Base-by-base conservation (phyloP, 495 filamentous ascomycete species). In the Pseudevernia furfuracea region DNA sequence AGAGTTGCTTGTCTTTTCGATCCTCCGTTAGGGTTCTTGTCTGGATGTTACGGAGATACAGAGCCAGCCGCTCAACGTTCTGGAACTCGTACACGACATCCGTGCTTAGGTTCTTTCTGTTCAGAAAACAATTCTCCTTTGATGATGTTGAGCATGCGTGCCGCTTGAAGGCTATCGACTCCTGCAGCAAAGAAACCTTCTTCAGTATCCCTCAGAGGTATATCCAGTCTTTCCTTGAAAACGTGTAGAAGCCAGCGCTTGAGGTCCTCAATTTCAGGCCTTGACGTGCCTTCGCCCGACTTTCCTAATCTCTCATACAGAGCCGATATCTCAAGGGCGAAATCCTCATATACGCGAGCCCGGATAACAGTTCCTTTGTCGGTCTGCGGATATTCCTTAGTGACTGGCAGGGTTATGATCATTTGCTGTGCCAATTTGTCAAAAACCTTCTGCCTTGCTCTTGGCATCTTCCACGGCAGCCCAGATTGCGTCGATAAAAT, bases 331-430 rank as follows among this genome's bases (percentile, higher is more conserved):
- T n/a, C n/a, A n/a, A n/a, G n/a, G n/a, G n/a, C n/a, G n/a, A n/a
- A n/a, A n/a, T n/a, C n/a, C n/a, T n/a, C 48, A 62, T 85, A 81
- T 19, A 82, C 76, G 59, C 81, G 78, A 7, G 80, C 74, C 30
- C 84, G 77, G 60, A 84, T 84, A 69, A 83, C 78, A 15, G 77
- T 80, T 10, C 77, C 80, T 68, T 85, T 84, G 65, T 85, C 82
- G 9, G 79, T 81, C 8, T 76, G 74, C 17, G 80, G 80, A 43
- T 80, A 80, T 52, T 74, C 73, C 23, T 76, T 67, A 39, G 67
- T 70, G 14, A 69, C 61, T 23, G 80, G 74, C 23, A 85, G 60
- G 4, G 74, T 67, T n/a, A 72, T 69, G 39, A 84, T 72, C 76
- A 84, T 80, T 53, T 85, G n/a, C 82, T 56, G 75, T 74, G 30